These are phyloP conservation scores for Rhizopus arrhizus DNA, from an alignment of 371 early-diverging fungal genomes.

Conservation along the genomic window DNA sequence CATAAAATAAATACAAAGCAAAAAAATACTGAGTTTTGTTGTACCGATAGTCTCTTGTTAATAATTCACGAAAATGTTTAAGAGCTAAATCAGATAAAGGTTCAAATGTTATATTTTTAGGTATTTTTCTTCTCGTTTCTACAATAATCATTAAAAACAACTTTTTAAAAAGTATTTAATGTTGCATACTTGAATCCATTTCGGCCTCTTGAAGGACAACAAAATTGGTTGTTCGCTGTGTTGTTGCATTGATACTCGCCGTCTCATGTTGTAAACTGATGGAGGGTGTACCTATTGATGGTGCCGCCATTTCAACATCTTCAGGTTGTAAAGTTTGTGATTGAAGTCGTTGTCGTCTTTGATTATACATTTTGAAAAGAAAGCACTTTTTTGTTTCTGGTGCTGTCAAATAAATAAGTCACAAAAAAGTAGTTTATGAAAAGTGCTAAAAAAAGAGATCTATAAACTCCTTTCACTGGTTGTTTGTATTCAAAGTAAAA, in stretches of 20 bases:
- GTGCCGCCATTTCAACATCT: not conserved
- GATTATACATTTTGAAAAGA: not conserved
- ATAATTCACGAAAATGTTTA: not conserved
- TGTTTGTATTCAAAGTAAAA: no score
- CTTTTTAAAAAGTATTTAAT: not conserved
- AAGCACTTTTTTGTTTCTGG: not conserved
- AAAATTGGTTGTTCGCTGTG: not conserved
- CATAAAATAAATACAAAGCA: not conserved
- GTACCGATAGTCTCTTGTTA: constrained; percentile 1
- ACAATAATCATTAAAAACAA: not conserved
- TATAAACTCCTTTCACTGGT: no score
- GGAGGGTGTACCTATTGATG: not conserved
- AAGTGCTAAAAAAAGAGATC: not conserved
- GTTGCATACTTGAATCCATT: not conserved
- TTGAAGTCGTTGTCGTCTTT: not conserved
- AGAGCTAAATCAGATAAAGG: not conserved
- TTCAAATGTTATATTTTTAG: not conserved
- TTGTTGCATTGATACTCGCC: not conserved
- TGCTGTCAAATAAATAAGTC: not conserved
- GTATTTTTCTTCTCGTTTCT: not conserved
- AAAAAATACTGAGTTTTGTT: not conserved
- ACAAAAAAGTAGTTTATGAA: not conserved
- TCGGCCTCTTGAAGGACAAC: not conserved
- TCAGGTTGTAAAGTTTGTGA: not conserved
- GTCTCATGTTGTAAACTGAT: not conserved